Evolutionary conservation across 768 basidiomycete genomes (phyloP).

Genomic region (Mycena vitilis): DNA sequence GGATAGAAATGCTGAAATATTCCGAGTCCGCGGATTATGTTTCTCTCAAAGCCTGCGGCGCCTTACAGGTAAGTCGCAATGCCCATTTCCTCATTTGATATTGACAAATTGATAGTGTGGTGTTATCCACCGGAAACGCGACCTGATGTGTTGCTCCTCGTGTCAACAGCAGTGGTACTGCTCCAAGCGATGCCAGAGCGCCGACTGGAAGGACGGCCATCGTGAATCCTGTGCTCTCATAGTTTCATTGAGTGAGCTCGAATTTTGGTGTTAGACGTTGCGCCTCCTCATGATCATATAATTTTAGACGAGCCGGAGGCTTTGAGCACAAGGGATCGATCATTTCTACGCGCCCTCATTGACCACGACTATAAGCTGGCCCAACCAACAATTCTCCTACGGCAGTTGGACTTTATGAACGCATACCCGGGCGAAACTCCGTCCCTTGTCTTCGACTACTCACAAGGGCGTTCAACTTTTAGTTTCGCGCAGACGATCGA

Average conservation of each 20-base stretch:
- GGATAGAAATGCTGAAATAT: not conserved
- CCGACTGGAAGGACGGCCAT: constrained; percentile 7
- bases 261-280: no score
- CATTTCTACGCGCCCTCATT: constrained; percentile 4
- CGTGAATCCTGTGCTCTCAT: not conserved
- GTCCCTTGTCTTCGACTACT: not conserved
- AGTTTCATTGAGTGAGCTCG: not conserved
- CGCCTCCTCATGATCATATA: no score
- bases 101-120: not conserved
- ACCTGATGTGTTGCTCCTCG: not conserved
- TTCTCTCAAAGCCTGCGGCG: constrained; percentile 1
- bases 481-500: not conserved
- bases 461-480: not conserved
- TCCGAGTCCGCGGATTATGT: constrained; percentile 5
- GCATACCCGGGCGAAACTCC: not conserved
- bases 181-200: not conserved
- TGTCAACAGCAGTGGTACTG: not conserved
- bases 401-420: constrained; percentile 1
- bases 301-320: not conserved
- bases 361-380: not conserved
- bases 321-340: constrained; percentile 3
- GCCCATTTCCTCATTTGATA: not conserved
- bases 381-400: not conserved
- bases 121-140: not conserved
- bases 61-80: not conserved